Base-by-base conservation (phyloP, 352 stramenopile genomes). In the Pythium folliculosum region DNA sequence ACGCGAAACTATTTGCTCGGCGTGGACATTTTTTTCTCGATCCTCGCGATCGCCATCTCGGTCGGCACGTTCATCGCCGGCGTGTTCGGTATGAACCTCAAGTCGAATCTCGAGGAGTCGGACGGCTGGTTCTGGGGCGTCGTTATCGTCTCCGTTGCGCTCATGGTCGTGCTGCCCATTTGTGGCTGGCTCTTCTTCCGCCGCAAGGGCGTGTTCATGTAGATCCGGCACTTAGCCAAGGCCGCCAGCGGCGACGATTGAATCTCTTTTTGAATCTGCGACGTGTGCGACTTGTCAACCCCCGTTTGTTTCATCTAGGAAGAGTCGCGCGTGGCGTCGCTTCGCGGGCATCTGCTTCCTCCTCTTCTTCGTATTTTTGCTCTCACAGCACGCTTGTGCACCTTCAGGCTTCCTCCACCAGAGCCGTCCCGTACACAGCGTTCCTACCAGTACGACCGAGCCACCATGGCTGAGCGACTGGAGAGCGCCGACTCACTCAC, bases 1-100 rank as follows among this genome's bases (percentile, higher is more conserved):
- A 88, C 85, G 70, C 80, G 84, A 78, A 92, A 92, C 66, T 90
- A 90, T 61, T 71, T 92, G 65, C 77, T 92, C 9, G 77, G 79
- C 8, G 80, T 90, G 37, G 80, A 91, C 63, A 76, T 90, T 27
- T 69, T 92, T n/a, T 92, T 92, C 73, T 88, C 81, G 9, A 70
- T 92, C 8, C 35, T 89, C 22, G 77, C 54, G 43, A 89, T 92
- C 63, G 78, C 73, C 53, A 64, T 92, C 25, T 86, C 83, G 13
- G 71, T 89, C 17, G 81, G 81, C 19, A 92, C 82, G 14, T 86
- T 87, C 25, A 73, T 90, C 51, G 76, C 77, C 22, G 83, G 84
- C 40, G 73, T 80, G n/a, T 92, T 90, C 65, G 82, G 84, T 16
- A 92, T 91, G 84, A 92, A 92, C 71, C 57, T 91, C 27, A 64